Conservation (phyloP, 768 basidiomycete genomes). For the Amanita pseudoporphyria region DNA sequence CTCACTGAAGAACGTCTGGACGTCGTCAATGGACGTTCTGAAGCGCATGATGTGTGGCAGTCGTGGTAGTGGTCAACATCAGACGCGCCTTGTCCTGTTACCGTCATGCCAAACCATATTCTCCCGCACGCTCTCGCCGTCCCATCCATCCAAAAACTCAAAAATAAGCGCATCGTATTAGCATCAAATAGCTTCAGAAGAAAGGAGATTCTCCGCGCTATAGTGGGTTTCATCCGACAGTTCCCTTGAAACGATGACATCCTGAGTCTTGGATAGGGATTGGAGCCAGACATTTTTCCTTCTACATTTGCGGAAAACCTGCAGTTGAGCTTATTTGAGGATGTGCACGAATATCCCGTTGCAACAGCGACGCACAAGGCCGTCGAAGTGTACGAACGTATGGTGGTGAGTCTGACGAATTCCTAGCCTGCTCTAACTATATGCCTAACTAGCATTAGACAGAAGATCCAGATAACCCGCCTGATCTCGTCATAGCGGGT, state of each 20-base stretch:
- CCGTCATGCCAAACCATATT: conserved; percentile 34
- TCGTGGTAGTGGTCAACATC: too few relatives aligned
- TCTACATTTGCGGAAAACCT: conserved; percentile 17
- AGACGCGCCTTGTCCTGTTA: background rate
- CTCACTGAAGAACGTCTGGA: conserved; percentile 46
- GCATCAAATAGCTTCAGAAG: conserved; percentile 84
- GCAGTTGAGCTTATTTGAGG: background rate
- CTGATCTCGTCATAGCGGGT: conserved; percentile 19
- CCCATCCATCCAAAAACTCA: conserved; percentile 55
- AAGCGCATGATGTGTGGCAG: conserved; percentile 39
- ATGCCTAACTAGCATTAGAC: conserved; percentile 10
- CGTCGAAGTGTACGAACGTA: conserved; percentile 26
- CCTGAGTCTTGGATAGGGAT: conserved; percentile 20
- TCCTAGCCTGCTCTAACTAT: background rate
- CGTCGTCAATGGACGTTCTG: conserved; percentile 48
- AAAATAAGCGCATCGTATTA: conserved; percentile 70
- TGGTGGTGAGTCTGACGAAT: conserved; percentile 19
- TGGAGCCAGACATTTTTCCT: conserved; percentile 32
- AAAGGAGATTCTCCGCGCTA: conserved; percentile 69
- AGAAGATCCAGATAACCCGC: conserved; percentile 25
- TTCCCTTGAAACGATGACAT: background rate
- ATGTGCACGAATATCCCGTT: conserved; percentile 28
- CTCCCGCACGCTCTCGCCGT: conserved; percentile 56
- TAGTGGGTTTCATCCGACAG: conserved; percentile 41
- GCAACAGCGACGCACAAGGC: conserved; percentile 26